phyloP scores from a whole-genome alignment of 169 alveolate genomes.

The Neospora caninum region DNA sequence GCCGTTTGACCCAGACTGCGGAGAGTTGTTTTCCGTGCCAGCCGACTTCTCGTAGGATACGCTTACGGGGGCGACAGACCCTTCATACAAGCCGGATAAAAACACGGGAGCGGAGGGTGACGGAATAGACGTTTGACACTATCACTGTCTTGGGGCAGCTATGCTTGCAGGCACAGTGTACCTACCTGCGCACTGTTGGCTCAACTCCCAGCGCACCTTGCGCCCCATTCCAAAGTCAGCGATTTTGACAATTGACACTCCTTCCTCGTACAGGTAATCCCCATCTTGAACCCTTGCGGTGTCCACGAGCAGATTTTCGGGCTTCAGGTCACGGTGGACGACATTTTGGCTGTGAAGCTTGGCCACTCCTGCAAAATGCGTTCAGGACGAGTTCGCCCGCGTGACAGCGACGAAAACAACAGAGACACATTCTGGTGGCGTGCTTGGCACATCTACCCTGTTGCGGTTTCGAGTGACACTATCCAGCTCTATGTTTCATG shows the following conservation, averaged over 20 bases:
- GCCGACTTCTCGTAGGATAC: not conserved
- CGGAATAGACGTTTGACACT: not conserved
- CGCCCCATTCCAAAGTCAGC: conserved; percentile 46
- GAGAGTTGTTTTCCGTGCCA: not conserved
- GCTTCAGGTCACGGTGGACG: conserved; percentile 85
- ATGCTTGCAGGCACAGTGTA: too few species aligned
- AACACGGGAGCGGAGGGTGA: not conserved
- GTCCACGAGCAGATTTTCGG: conserved; percentile 76
- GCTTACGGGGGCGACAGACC: not conserved
- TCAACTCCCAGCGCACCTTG: conserved; percentile 13
- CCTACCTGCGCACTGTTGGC: conserved; percentile 35
- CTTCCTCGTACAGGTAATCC: not conserved
- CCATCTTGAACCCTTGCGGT: conserved; percentile 19
- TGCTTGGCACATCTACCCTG: not conserved
- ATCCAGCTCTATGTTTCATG: too few species aligned
- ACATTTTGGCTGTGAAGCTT: conserved; percentile 74
- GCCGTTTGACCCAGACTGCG: not conserved
- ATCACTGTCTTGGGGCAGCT: not conserved
- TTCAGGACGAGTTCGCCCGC: not conserved
- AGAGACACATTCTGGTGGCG: not conserved
- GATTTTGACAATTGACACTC: conserved; percentile 20
- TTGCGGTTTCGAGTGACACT: too few species aligned
- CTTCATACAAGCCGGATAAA: not conserved
- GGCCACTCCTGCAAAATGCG: conserved; percentile 3
- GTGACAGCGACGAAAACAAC: not conserved